phyloP scores from a whole-genome alignment of 768 basidiomycete genomes.

The Coprinellus micaceus region DNA sequence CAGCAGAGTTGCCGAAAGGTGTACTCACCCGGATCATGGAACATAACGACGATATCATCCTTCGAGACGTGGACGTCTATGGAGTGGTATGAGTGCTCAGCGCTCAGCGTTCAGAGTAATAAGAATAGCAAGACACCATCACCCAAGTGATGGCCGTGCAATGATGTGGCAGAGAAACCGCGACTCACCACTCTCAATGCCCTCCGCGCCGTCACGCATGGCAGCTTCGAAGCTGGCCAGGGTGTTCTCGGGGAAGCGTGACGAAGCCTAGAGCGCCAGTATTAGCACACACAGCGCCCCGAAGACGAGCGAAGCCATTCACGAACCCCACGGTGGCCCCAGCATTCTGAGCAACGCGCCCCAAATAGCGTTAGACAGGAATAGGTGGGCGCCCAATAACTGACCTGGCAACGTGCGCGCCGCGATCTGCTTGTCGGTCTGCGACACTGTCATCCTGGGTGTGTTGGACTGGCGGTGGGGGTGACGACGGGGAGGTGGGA shows the following conservation, averaged over 20 bases:
- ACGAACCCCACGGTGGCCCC: constrained; percentile 46
- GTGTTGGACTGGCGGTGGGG: background rate
- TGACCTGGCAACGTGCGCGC: constrained; percentile 29
- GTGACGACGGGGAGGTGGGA: background rate
- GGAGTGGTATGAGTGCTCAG: constrained; percentile 21
- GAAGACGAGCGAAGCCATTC: background rate
- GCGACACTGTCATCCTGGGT: constrained; percentile 1
- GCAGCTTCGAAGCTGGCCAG: constrained; percentile 93
- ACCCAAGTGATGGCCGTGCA: too few species aligned
- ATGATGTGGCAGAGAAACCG: too few species aligned
- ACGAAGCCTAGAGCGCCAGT: constrained; percentile 60
- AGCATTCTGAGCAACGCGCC: constrained; percentile 56
- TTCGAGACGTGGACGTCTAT: constrained; percentile 91
- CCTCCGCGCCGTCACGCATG: constrained; percentile 92
- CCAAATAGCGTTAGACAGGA: background rate
- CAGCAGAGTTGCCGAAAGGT: too few species aligned
- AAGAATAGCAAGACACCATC: too few species aligned
- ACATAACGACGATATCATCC: constrained; percentile 89
- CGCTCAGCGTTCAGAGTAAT: too few species aligned
- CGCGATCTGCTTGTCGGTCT: background rate
- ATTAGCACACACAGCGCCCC: background rate
- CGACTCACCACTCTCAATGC: constrained; percentile 95
- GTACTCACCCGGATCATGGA: constrained; percentile 87
- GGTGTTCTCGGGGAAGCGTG: constrained; percentile 89
- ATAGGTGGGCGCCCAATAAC: too few species aligned